Conservation (phyloP, 768 basidiomycete genomes). For the Xerocomus brunneocitrinus region DNA sequence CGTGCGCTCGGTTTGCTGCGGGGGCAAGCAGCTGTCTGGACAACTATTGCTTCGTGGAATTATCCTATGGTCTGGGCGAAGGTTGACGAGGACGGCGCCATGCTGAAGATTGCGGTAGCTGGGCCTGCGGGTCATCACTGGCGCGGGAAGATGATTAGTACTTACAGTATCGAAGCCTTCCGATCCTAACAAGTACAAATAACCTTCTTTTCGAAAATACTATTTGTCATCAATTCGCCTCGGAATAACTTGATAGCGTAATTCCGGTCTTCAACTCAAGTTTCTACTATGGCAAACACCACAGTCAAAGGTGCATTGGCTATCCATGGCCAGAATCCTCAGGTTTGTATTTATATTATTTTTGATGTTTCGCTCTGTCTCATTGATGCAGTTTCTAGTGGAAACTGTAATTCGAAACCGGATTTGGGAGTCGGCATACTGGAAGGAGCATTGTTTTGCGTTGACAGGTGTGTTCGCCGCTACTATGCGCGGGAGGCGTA, state of each 20-base stretch:
- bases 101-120: too few relatives aligned
- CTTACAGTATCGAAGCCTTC: background rate
- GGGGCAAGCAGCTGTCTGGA: too few relatives aligned
- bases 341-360: slow-evolving; percentile 48
- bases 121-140: too few relatives aligned
- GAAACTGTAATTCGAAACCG: slow-evolving; percentile 95
- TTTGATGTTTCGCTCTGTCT: slow-evolving; percentile 5
- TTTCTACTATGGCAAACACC: slow-evolving; percentile 75
- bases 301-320: slow-evolving; percentile 82
- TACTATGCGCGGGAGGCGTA: slow-evolving; percentile 1
- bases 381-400: slow-evolving; percentile 67
- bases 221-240: too few relatives aligned
- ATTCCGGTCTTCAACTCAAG: background rate
- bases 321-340: slow-evolving; percentile 97
- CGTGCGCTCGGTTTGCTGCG: too few relatives aligned
- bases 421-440: slow-evolving; percentile 91
- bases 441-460: slow-evolving; percentile 99
- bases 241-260: background rate
- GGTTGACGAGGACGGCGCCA: too few relatives aligned
- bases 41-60: too few relatives aligned
- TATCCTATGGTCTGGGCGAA: too few relatives aligned
- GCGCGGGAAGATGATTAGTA: too few relatives aligned
- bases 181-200: slow-evolving; percentile 23
- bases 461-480: slow-evolving; percentile 62
- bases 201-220: slow-evolving; percentile 1